These are phyloP conservation scores for Isatis tinctoria DNA, from an alignment of 345 rosid species.

Conservation along the genomic window DNA sequence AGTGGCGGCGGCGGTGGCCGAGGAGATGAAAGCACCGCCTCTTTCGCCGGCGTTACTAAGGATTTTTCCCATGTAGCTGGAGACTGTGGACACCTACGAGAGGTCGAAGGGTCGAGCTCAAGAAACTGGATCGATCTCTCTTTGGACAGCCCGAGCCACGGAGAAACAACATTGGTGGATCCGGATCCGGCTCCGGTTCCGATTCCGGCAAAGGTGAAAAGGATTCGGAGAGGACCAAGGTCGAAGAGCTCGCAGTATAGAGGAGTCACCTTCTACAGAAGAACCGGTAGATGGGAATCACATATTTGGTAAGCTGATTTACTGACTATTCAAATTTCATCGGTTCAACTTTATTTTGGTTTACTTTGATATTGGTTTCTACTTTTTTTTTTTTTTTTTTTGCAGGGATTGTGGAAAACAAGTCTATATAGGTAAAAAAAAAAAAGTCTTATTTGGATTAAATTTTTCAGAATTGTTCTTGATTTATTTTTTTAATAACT, in stretches of 20 bases:
- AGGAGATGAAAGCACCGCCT: conserved; percentile 4
- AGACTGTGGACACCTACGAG: conserved; percentile 29
- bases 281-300: conserved; percentile 98
- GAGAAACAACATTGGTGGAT: conserved; percentile 31
- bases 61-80: conserved; percentile 59
- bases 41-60: conserved; percentile 40
- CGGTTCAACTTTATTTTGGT: not conserved
- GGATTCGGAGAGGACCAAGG: conserved; percentile 92
- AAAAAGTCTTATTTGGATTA: not conserved
- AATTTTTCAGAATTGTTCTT: not conserved
- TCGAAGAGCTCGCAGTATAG: conserved; percentile 96
- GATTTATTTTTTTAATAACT: not conserved
- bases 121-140: conserved; percentile 57
- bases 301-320: conserved; percentile 65
- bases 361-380: not conserved
- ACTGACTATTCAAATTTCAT: not conserved
- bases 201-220: conserved; percentile 61
- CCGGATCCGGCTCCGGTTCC: conserved; percentile 36
- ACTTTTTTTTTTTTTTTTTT: not conserved
- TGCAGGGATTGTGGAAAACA: conserved; percentile 98
- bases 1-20: conserved; percentile 12
- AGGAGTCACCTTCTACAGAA: conserved; percentile 92
- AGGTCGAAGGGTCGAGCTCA: conserved; percentile 38
- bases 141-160: conserved; percentile 29
- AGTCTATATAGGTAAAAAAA: conserved; percentile 74